A percentile compares a stretch with the other conserved stretches of the same genome.
phyloP scores from a whole-genome alignment of 305 asterid genomes.

The Plantago rigida region DNA sequence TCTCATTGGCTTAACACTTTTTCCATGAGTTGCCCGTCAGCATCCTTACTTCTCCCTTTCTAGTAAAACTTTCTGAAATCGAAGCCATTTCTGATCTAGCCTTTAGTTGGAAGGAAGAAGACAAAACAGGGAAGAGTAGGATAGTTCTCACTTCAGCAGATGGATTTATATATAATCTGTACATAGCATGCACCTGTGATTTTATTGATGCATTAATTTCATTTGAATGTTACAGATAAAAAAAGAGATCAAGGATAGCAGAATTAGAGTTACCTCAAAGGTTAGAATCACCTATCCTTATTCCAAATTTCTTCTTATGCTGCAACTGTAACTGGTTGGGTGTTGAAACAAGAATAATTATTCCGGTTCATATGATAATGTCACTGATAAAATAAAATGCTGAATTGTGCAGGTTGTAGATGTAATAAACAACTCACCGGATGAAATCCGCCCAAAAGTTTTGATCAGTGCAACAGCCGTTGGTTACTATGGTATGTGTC shows the following conservation, averaged over 20 bases:
- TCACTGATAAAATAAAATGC: neutral
- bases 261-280: constrained; percentile 73
- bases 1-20: too few relatives aligned
- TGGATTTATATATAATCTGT: too few relatives aligned
- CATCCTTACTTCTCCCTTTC: too few relatives aligned
- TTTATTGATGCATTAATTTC: neutral
- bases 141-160: too few relatives aligned
- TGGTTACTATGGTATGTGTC: constrained; percentile 72
- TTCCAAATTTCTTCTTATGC: constrained; percentile 13
- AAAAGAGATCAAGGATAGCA: constrained; percentile 84
- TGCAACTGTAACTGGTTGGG: neutral
- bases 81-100: too few relatives aligned
- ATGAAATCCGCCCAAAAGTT: constrained; percentile 59
- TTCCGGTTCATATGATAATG: constrained; percentile 5
- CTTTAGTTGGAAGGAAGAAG: too few relatives aligned
- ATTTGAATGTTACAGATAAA: constrained; percentile 50
- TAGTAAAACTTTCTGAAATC: too few relatives aligned
- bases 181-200: too few relatives aligned
- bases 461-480: constrained; percentile 82
- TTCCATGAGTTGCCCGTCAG: too few relatives aligned
- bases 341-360: neutral
- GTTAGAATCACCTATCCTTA: constrained; percentile 25
- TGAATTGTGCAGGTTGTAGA: constrained; percentile 52
- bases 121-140: too few relatives aligned
- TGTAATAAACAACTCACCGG: constrained; percentile 47